Evolutionary conservation across 495 filamentous ascomycete genomes (phyloP).

Genomic region (Monascus purpureus): DNA sequence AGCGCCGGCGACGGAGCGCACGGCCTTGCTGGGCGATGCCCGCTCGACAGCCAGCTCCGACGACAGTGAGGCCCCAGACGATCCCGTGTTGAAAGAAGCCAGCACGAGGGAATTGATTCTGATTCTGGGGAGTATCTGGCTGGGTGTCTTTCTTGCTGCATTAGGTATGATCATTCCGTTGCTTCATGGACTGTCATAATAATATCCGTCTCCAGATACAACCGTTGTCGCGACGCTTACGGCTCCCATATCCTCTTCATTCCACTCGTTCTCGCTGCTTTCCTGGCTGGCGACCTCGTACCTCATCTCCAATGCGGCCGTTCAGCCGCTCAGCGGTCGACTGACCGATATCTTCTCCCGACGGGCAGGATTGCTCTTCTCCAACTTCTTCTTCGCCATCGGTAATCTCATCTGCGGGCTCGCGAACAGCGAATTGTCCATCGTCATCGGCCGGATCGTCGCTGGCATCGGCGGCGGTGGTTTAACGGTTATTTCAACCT

Average conservation of each 20-base stretch:
- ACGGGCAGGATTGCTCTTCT: slow-evolving; percentile 61
- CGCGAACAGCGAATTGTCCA: slow-evolving; percentile 50
- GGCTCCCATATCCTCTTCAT: slow-evolving; percentile 73
- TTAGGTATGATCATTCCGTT: slow-evolving; percentile 31
- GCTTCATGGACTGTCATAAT: neutral
- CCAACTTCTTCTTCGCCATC: slow-evolving; percentile 63
- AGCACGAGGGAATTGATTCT: slow-evolving; percentile 28
- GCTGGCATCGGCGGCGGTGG: slow-evolving; percentile 82
- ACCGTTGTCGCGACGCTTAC: slow-evolving; percentile 80
- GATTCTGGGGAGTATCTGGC: slow-evolving; percentile 41
- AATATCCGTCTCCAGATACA: slow-evolving; percentile 33
- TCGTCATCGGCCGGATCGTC: slow-evolving; percentile 68
- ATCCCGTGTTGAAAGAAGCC: slow-evolving; percentile 20
- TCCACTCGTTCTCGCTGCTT: slow-evolving; percentile 67
- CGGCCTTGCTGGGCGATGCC: slow-evolving; percentile 22
- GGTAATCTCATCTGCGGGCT: slow-evolving; percentile 83
- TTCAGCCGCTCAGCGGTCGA: slow-evolving; percentile 71
- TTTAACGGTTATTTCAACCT: slow-evolving; percentile 66
- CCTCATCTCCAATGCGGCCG: slow-evolving; percentile 78
- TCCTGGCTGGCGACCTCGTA: slow-evolving; percentile 89
- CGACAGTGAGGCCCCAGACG: slow-evolving; percentile 8
- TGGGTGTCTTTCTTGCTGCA: slow-evolving; percentile 75
- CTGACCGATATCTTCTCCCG: slow-evolving; percentile 83
- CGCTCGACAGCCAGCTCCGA: slow-evolving; percentile 5
- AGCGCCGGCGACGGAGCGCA: slow-evolving; percentile 22